These are phyloP conservation scores for Pythium dissimile DNA, from an alignment of 352 stramenopile genomes.

Conservation along the genomic window DNA sequence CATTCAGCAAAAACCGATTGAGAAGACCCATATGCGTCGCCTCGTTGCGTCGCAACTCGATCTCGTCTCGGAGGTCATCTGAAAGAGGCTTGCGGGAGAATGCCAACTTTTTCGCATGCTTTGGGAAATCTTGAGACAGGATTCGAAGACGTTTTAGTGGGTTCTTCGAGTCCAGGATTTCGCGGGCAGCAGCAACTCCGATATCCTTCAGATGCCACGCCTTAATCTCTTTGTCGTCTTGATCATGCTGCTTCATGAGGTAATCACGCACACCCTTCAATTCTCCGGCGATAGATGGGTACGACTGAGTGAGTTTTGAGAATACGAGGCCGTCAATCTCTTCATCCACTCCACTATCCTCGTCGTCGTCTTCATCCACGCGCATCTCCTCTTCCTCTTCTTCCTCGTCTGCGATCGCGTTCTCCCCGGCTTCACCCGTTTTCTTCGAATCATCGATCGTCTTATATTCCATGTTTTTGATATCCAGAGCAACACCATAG, in stretches of 20 bases:
- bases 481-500: slow-evolving; percentile 91
- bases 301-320: slow-evolving; percentile 41
- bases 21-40: slow-evolving; percentile 29
- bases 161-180: slow-evolving; percentile 71
- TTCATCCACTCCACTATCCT: slow-evolving; percentile 42
- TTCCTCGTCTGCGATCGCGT: slow-evolving; percentile 19
- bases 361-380: slow-evolving; percentile 33
- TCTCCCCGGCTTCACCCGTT: slow-evolving; percentile 24
- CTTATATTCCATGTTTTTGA: slow-evolving; percentile 98
- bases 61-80: slow-evolving; percentile 42
- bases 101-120: slow-evolving; percentile 71
- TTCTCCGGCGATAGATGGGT: slow-evolving; percentile 38
- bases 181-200: slow-evolving; percentile 68
- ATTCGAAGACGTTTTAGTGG: slow-evolving; percentile 75
- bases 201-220: slow-evolving; percentile 90
- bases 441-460: slow-evolving; percentile 92
- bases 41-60: slow-evolving; percentile 35
- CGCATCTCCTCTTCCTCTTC: slow-evolving; percentile 27
- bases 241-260: slow-evolving; percentile 44
- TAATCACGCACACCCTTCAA: slow-evolving; percentile 53
- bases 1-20: slow-evolving; percentile 87
- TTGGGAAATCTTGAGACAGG: slow-evolving; percentile 89
- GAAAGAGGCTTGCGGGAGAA: slow-evolving; percentile 59
- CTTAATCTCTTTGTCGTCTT: slow-evolving; percentile 46
- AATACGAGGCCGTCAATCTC: slow-evolving; percentile 71